Percentiles rank a stretch among this genome's conserved stretches.
Evolutionary conservation across 352 stramenopile genomes (phyloP).

Genomic region (Phytopythium oedochilum): DNA sequence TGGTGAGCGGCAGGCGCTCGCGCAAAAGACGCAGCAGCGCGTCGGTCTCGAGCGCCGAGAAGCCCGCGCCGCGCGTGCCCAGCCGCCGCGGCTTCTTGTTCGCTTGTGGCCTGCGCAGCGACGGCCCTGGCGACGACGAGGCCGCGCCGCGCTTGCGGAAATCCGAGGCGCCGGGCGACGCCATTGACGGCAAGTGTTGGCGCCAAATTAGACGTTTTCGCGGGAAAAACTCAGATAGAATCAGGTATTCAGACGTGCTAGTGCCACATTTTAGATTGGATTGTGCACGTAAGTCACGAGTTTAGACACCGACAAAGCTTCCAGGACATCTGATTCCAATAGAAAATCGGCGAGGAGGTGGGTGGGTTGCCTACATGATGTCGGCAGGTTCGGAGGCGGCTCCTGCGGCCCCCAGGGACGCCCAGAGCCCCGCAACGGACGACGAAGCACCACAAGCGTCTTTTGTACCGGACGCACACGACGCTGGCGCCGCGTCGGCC

Average conservation of each 20-base stretch:
- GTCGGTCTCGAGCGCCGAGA: conserved; percentile 4
- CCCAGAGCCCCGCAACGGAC: background rate
- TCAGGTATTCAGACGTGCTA: background rate
- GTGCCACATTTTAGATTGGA: background rate
- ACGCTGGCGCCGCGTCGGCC: background rate
- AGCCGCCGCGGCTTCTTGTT: conserved; percentile 1
- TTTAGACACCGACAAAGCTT: background rate
- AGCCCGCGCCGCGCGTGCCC: conserved; percentile 2
- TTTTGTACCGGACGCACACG: background rate
- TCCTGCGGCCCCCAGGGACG: background rate
- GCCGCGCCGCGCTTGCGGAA: conserved; percentile 6
- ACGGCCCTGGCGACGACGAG: background rate
- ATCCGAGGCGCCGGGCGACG: background rate
- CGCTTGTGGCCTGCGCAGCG: background rate
- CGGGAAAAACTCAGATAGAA: background rate
- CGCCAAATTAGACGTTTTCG: background rate
- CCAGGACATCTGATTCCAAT: background rate
- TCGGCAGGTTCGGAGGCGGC: background rate
- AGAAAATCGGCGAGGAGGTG: background rate
- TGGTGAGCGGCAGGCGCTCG: conserved; percentile 3
- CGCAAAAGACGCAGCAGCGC: conserved; percentile 1
- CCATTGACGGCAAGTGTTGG: background rate
- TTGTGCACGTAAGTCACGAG: background rate
- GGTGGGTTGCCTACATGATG: background rate
- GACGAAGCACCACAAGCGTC: background rate